phyloP scores from a whole-genome alignment of 495 filamentous ascomycete genomes.

The Corynascus novoguineensis region DNA sequence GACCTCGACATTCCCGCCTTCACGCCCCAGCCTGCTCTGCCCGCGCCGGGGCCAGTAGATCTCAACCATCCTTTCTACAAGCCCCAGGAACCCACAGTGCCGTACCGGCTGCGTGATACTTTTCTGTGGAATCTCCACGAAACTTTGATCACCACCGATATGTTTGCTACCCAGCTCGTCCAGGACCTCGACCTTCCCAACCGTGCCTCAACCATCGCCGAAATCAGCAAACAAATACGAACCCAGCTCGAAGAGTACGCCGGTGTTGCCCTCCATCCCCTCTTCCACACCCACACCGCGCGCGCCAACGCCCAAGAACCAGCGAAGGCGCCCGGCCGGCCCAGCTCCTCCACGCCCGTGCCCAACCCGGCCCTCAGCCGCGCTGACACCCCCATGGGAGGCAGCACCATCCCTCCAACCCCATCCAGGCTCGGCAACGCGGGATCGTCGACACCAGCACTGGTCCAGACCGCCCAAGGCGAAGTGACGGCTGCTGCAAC shows the following conservation, averaged over 20 bases:
- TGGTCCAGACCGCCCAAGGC: conserved; percentile 22
- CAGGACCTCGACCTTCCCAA: conserved; percentile 92
- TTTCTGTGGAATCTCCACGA: conserved; percentile 99
- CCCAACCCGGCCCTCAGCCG: conserved; percentile 33
- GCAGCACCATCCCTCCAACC: conserved; percentile 28
- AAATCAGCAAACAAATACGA: conserved; percentile 90
- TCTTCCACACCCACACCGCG: conserved; percentile 63
- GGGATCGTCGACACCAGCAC: conserved; percentile 15
- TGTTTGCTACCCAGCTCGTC: conserved; percentile 84
- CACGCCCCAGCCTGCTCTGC: conserved; percentile 66
- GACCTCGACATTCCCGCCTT: conserved; percentile 85
- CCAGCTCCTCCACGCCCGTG: conserved; percentile 40
- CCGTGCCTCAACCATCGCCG: conserved; percentile 55
- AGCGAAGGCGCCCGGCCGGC: conserved; percentile 30
- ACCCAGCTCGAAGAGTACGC: conserved; percentile 96
- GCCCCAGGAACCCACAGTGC: conserved; percentile 67
- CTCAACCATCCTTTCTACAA: conserved; percentile 65
- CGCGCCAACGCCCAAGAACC: conserved; percentile 36
- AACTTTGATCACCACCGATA: conserved; percentile 85
- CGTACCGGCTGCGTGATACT: conserved; percentile 82
- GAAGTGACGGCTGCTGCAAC: conserved; percentile 28
- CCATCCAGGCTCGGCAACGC: conserved; percentile 24
- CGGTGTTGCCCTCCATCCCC: conserved; percentile 84
- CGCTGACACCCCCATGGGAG: conserved; percentile 46
- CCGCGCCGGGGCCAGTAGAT: conserved; percentile 53